These are phyloP conservation scores for Neodidymelliopsis sp. DNA, from an alignment of 2,329 filamentous ascomycete genomes.

Conservation along the genomic window DNA sequence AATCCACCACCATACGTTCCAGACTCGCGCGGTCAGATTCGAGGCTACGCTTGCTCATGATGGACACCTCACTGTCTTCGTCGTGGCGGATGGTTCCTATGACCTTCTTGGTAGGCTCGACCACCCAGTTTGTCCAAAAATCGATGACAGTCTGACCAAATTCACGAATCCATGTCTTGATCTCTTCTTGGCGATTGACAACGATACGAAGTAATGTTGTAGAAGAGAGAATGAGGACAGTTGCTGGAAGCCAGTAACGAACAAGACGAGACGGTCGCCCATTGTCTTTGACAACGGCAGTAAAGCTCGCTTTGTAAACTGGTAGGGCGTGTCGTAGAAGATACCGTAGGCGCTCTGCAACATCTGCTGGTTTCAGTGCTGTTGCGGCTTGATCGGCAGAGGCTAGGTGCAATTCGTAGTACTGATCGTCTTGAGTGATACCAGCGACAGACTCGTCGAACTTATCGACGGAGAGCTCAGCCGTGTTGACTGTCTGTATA, in stretches of 20 bases:
- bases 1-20: slow-evolving; percentile 98
- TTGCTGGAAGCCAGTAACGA: slow-evolving; percentile 87
- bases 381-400: slow-evolving; percentile 44
- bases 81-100: slow-evolving; percentile 94
- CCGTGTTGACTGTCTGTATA: slow-evolving; percentile 71
- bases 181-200: slow-evolving; percentile 75
- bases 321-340: slow-evolving; percentile 76
- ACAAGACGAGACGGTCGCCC: slow-evolving; percentile 78
- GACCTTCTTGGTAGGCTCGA: slow-evolving; percentile 83
- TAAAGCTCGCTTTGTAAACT: slow-evolving; percentile 67
- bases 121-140: slow-evolving; percentile 96
- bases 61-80: slow-evolving; percentile 88
- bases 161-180: slow-evolving; percentile 80
- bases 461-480: slow-evolving; percentile 63
- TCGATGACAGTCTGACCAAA: slow-evolving; percentile 80
- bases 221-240: slow-evolving; percentile 74
- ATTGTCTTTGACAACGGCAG: slow-evolving; percentile 65
- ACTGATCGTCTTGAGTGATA: slow-evolving; percentile 61
- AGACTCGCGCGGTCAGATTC: slow-evolving; percentile 89
- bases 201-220: slow-evolving; percentile 85
- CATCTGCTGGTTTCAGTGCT: slow-evolving; percentile 57
- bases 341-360: slow-evolving; percentile 71
- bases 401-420: slow-evolving; percentile 53
- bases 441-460: slow-evolving; percentile 65
- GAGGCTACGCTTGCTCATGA: slow-evolving; percentile 93